Conservation (phyloP, 805 yeast genomes). For the Kazachstania bromeliacearum region DNA sequence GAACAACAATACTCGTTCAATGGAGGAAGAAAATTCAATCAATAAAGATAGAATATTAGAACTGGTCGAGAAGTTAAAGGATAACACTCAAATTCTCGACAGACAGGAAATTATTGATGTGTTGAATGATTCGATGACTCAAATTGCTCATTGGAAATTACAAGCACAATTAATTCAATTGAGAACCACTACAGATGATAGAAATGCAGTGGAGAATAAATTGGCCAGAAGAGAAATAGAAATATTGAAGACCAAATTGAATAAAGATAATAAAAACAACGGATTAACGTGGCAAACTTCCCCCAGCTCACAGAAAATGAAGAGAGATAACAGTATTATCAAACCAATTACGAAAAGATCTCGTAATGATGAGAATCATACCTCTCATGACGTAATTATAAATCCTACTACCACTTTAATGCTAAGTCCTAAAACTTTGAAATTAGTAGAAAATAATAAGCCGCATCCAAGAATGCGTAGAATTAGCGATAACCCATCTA, state of each 20-base stretch:
- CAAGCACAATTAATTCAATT: conserved; percentile 25
- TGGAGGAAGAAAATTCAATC: not conserved
- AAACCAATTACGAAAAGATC: not conserved
- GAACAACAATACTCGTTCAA: not conserved
- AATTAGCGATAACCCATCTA: conserved; percentile 22
- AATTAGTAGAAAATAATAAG: conserved; percentile 22
- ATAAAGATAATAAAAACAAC: no score
- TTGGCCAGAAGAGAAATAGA: conserved; percentile 21
- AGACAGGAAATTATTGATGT: conserved; percentile 15
- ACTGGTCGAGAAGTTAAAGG: conserved; percentile 1
- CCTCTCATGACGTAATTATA: not conserved
- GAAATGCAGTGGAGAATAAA: conserved; percentile 20
- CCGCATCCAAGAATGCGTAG: conserved; percentile 28
- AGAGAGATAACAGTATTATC: not conserved
- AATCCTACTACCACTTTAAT: not conserved
- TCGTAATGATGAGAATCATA: not conserved
- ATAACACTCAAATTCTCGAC: not conserved
- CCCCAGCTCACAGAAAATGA: not conserved
- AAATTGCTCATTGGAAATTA: conserved; percentile 27
- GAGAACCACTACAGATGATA: conserved; percentile 14
- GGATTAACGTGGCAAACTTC: no score
- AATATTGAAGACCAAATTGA: conserved; percentile 3
- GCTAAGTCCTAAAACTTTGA: conserved; percentile 1
- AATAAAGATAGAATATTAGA: not conserved
- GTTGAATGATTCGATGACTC: conserved; percentile 20